Conservation (phyloP, 257 asterid species). For the Gentiana straminea region DNA sequence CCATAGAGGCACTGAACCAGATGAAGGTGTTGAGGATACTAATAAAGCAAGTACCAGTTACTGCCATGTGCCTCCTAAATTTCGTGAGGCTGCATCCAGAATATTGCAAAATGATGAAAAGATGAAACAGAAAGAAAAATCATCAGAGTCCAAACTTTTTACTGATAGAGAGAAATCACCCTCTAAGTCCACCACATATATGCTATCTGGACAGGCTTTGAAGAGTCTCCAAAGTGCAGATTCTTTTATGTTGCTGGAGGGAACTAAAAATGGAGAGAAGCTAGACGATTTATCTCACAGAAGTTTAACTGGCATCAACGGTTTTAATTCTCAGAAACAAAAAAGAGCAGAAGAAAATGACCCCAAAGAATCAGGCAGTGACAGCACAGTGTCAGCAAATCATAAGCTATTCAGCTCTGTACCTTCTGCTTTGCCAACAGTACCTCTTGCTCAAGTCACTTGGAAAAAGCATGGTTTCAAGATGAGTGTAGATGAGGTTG, state of each 20-base stretch:
- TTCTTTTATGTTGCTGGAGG: slow-evolving; percentile 38
- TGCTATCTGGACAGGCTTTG: slow-evolving; percentile 52
- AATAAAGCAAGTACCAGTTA: slow-evolving; percentile 35
- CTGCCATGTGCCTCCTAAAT: slow-evolving; percentile 47
- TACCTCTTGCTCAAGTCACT: slow-evolving; percentile 18
- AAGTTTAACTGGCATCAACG: slow-evolving; percentile 3
- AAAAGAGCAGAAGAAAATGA: slow-evolving; percentile 4
- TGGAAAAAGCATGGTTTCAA: slow-evolving; percentile 44
- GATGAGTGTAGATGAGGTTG: slow-evolving; percentile 78
- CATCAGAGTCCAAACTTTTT: slow-evolving; percentile 39
- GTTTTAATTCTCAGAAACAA: not conserved
- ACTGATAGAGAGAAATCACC: slow-evolving; percentile 37
- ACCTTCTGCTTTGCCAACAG: slow-evolving; percentile 16
- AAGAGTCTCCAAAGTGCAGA: slow-evolving; percentile 48
- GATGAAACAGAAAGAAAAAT: slow-evolving; percentile 57
- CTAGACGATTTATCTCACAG: slow-evolving; percentile 19
- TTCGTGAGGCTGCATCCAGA: slow-evolving; percentile 69
- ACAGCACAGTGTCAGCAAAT: not conserved
- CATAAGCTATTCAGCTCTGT: slow-evolving; percentile 12
- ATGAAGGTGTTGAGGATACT: slow-evolving; percentile 27
- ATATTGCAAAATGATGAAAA: slow-evolving; percentile 77
- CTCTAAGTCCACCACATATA: slow-evolving; percentile 31
- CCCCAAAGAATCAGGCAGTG: slow-evolving; percentile 2
- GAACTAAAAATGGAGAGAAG: slow-evolving; percentile 26
- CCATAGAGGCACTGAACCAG: slow-evolving; percentile 24